Evolutionary conservation across 495 filamentous ascomycete genomes (phyloP).

Genomic region (Lentithecium fluviatile): DNA sequence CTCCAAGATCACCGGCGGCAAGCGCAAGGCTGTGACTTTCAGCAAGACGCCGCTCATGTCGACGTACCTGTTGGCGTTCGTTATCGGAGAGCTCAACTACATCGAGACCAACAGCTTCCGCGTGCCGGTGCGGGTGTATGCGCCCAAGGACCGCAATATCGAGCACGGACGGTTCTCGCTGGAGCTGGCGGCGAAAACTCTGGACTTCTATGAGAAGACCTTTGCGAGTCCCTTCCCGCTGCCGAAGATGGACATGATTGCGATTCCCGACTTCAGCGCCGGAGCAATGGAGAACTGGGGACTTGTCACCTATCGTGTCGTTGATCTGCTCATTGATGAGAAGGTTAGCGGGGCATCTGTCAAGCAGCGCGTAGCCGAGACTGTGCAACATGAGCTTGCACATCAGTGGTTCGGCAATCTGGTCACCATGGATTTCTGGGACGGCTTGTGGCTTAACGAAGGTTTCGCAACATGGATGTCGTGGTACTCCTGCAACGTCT

Average conservation of each 20-base stretch:
- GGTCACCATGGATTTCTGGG: slow-evolving; percentile 99
- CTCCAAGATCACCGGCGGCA: slow-evolving; percentile 52
- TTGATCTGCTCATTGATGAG: slow-evolving; percentile 89
- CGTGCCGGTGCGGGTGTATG: slow-evolving; percentile 69
- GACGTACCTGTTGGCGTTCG: slow-evolving; percentile 73
- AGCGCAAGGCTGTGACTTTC: slow-evolving; percentile 71
- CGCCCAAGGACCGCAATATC: slow-evolving; percentile 61
- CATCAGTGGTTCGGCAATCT: slow-evolving; percentile 99
- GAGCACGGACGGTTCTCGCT: slow-evolving; percentile 68
- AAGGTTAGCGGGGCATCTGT: slow-evolving; percentile 86
- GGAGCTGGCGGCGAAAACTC: slow-evolving; percentile 64
- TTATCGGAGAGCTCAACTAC: slow-evolving; percentile 72
- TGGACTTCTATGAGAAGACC: slow-evolving; percentile 74
- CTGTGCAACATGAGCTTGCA: slow-evolving; percentile 94
- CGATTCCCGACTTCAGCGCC: slow-evolving; percentile 88
- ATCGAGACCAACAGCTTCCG: slow-evolving; percentile 74
- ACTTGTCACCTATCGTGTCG: slow-evolving; percentile 88
- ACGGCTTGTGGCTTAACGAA: slow-evolving; percentile 97
- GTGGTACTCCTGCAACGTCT: slow-evolving; percentile 74
- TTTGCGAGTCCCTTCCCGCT: slow-evolving; percentile 68
- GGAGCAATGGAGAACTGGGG: slow-evolving; percentile 99
- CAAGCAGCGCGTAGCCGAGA: slow-evolving; percentile 89
- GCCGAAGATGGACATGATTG: slow-evolving; percentile 97
- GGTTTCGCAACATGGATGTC: slow-evolving; percentile 90
- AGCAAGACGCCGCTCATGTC: slow-evolving; percentile 74